These are phyloP conservation scores for Panicum virgatum DNA, from an alignment of 202 grass and related monocot species.

Conservation along the genomic window DNA sequence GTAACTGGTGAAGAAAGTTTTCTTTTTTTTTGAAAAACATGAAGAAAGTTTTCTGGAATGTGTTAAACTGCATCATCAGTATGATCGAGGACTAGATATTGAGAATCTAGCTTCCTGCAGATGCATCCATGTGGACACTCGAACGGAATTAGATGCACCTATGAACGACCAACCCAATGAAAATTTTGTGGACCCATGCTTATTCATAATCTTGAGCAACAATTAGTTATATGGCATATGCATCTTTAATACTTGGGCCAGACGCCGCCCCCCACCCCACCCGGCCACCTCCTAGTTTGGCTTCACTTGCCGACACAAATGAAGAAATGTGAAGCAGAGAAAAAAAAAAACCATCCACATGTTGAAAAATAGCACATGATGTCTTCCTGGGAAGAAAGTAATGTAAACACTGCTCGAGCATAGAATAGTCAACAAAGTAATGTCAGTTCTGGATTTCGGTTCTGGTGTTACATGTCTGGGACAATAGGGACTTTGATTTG, in stretches of 20 bases:
- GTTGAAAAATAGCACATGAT: not conserved
- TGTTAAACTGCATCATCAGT: not conserved
- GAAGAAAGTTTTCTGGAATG: not conserved
- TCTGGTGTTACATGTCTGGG: not conserved
- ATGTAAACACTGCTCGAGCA: not conserved
- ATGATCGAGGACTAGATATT: not conserved
- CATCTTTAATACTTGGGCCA: conserved; percentile 12
- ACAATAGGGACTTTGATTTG: not conserved
- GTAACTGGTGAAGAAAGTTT: not conserved
- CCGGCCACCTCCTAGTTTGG: too few species aligned
- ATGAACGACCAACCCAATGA: not conserved
- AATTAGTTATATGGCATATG: conserved; percentile 10
- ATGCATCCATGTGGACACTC: not conserved
- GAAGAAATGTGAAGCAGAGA: not conserved
- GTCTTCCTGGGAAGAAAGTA: not conserved
- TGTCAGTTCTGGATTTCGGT: not conserved
- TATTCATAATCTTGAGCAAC: conserved; percentile 2
- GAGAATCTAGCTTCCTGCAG: conserved; percentile 33
- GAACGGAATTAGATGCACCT: too few species aligned
- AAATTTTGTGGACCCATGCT: not conserved
- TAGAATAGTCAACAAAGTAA: not conserved
- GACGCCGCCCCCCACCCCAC: too few species aligned
- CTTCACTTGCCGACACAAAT: conserved; percentile 24
- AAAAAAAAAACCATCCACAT: not conserved
- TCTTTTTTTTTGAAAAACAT: too few species aligned